phyloP scores from a whole-genome alignment of 495 filamentous ascomycete genomes.

The Lichenothelia convexa region DNA sequence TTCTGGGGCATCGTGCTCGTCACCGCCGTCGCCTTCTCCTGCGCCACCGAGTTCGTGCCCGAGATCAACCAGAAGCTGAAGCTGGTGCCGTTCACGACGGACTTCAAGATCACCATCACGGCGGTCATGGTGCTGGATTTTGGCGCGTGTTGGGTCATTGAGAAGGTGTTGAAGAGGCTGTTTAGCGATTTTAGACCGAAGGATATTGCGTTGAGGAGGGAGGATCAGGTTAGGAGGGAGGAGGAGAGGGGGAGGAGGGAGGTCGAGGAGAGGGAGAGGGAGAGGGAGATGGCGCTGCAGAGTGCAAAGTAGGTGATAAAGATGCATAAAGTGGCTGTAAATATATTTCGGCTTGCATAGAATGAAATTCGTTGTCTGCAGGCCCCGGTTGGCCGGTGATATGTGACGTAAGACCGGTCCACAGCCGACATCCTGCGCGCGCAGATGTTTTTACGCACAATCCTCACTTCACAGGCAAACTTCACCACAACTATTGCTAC shows the following conservation, averaged over 20 bases:
- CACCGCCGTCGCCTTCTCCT: slow-evolving; percentile 78
- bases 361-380: no score
- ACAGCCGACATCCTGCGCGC: no score
- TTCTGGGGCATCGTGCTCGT: slow-evolving; percentile 88
- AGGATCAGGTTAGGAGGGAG: slow-evolving; percentile 76
- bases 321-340: no score
- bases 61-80: slow-evolving; percentile 88
- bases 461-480: no score
- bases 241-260: slow-evolving; percentile 44
- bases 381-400: no score
- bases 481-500: no score
- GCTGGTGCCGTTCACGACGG: slow-evolving; percentile 75
- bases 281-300: slow-evolving; percentile 17
- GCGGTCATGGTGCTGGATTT: slow-evolving; percentile 78
- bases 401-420: no score
- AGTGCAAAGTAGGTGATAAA: not conserved
- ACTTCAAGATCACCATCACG: slow-evolving; percentile 82
- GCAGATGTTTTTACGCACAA: no score
- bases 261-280: slow-evolving; percentile 33
- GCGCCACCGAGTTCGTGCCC: slow-evolving; percentile 88
- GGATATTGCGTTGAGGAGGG: slow-evolving; percentile 74
- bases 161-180: slow-evolving; percentile 64
- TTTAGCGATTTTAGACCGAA: slow-evolving; percentile 91
- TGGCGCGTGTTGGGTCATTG: slow-evolving; percentile 69
- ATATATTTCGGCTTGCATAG: no score